Conservation (phyloP, 2,329 filamentous ascomycete genomes). For the Chlorencoelia australis region DNA sequence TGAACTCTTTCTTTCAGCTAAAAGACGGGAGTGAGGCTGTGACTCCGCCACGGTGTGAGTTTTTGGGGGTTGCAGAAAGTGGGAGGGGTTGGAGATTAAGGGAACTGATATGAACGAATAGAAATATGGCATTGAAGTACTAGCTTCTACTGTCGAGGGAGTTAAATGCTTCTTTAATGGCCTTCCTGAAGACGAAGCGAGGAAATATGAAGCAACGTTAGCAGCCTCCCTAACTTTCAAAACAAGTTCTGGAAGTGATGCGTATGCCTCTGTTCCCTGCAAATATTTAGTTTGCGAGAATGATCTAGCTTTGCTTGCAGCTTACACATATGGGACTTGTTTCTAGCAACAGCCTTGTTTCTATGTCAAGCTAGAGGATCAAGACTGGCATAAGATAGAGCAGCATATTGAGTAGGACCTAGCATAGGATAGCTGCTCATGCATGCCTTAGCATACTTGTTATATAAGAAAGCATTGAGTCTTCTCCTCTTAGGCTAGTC, state of each 20-base stretch:
- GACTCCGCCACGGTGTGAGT: neutral
- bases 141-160: conserved; percentile 2
- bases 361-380: conserved; percentile 38
- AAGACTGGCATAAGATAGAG: conserved; percentile 38
- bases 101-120: neutral
- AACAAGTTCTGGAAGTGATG: conserved; percentile 6
- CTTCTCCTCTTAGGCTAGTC: no score
- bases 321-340: no score
- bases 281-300: conserved; percentile 7
- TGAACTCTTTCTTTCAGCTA: conserved; percentile 1
- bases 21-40: conserved; percentile 1
- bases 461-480: no score
- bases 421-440: no score
- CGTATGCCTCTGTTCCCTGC: conserved; percentile 6
- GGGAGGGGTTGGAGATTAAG: neutral
- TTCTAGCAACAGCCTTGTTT: no score
- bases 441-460: no score
- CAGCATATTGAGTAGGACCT: no score
- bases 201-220: conserved; percentile 5
- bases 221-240: conserved; percentile 3
- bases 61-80: neutral
- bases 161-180: conserved; percentile 10
- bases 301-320: conserved; percentile 3
- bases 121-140: conserved; percentile 4
- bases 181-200: conserved; percentile 1